Evolutionary conservation across 768 basidiomycete genomes (phyloP).

Genomic region (Strobilomyces dryophilus): DNA sequence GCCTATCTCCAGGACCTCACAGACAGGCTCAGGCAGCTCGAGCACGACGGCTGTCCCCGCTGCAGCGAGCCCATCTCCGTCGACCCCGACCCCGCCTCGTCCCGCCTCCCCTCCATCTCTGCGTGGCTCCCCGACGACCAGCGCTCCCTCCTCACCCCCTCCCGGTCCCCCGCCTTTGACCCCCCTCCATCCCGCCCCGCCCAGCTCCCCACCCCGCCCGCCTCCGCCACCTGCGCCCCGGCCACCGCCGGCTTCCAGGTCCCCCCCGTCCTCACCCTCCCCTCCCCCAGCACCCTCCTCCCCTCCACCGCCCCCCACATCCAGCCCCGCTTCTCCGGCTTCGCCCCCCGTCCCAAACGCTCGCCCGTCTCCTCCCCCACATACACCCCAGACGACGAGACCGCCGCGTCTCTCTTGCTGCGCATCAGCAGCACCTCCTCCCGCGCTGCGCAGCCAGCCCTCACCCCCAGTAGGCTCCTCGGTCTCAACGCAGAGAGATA

Average conservation of each 20-base stretch:
- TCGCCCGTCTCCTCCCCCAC: constrained; percentile 24
- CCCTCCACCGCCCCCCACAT: constrained; percentile 9
- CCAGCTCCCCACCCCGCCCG: constrained; percentile 54
- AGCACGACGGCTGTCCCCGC: constrained; percentile 25
- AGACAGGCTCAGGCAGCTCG: constrained; percentile 46
- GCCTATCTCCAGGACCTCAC: constrained; percentile 71
- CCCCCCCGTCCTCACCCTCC: constrained; percentile 28
- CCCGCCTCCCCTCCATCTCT: constrained; percentile 62
- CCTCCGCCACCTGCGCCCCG: constrained; percentile 49
- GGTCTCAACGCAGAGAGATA: constrained; percentile 19
- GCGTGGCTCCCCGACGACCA: constrained; percentile 55
- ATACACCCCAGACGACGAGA: constrained; percentile 58
- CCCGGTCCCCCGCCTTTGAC: constrained; percentile 34
- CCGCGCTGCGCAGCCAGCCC: background rate
- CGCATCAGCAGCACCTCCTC: constrained; percentile 46
- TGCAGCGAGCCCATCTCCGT: constrained; percentile 20
- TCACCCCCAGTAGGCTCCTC: constrained; percentile 26
- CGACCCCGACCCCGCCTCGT: background rate
- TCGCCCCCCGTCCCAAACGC: constrained; percentile 14
- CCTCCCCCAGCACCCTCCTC: constrained; percentile 25
- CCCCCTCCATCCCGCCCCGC: constrained; percentile 19
- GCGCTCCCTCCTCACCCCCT: constrained; percentile 30
- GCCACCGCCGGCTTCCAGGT: constrained; percentile 28
- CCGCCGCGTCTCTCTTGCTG: constrained; percentile 61
- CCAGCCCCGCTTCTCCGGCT: constrained; percentile 22